phyloP scores from a whole-genome alignment of 495 filamentous ascomycete genomes.

The Endocarpon pusillum region DNA sequence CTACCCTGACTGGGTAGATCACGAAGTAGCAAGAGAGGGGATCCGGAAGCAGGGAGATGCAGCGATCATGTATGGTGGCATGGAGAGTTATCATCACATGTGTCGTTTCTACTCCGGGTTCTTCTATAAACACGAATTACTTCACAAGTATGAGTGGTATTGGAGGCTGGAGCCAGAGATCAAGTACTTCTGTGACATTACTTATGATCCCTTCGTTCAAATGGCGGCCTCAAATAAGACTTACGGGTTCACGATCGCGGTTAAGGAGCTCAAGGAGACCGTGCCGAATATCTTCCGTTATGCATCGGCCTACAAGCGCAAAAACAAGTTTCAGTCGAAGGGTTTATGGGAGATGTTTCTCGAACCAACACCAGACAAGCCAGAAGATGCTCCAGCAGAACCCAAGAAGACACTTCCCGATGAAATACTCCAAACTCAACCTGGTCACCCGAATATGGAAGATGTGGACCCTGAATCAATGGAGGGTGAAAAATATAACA shows the following conservation, averaged over 20 bases:
- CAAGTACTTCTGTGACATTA: slow-evolving; percentile 99
- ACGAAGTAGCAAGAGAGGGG: slow-evolving; percentile 84
- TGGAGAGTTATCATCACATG: slow-evolving; percentile 99
- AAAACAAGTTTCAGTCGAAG: slow-evolving; percentile 76
- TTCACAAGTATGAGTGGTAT: slow-evolving; percentile 98
- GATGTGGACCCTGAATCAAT: slow-evolving; percentile 86
- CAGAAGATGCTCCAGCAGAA: slow-evolving; percentile 48
- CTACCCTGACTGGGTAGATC: slow-evolving; percentile 90
- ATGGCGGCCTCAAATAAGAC: slow-evolving; percentile 93
- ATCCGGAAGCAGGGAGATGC: slow-evolving; percentile 90
- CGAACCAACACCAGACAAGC: slow-evolving; percentile 47
- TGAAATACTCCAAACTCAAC: slow-evolving; percentile 63
- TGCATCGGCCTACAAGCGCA: slow-evolving; percentile 94
- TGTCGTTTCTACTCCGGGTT: slow-evolving; percentile 98
- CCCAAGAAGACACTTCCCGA: slow-evolving; percentile 51
- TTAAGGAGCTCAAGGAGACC: slow-evolving; percentile 95
- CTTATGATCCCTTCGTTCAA: slow-evolving; percentile 90
- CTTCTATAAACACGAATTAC: slow-evolving; percentile 94
- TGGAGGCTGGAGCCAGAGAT: slow-evolving; percentile 99
- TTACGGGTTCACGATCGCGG: slow-evolving; percentile 97
- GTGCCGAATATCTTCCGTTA: slow-evolving; percentile 99
- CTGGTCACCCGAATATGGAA: slow-evolving; percentile 49
- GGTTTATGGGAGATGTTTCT: slow-evolving; percentile 99
- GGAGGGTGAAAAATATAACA: slow-evolving; percentile 97
- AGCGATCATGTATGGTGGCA: slow-evolving; percentile 98